A percentile compares a stretch with the other conserved stretches of the same genome.
Evolutionary conservation across 2,329 filamentous ascomycete species (phyloP).

Genomic region (Phialocephala sp.): DNA sequence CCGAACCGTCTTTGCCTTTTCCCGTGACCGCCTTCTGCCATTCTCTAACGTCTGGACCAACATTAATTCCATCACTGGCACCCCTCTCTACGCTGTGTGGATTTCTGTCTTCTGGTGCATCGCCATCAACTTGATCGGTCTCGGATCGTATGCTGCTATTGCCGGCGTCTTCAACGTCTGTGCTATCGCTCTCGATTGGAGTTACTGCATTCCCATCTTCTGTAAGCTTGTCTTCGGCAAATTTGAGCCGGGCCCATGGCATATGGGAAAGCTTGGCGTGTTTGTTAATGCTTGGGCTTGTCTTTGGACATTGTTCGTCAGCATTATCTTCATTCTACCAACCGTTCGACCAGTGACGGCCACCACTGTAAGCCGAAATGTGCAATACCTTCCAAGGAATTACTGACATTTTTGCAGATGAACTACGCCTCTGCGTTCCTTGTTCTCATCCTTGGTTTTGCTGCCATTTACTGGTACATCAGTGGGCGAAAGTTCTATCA

Average conservation of each 20-base stretch:
- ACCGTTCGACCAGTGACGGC: slow-evolving; percentile 53
- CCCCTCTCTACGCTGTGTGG: slow-evolving; percentile 66
- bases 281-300: slow-evolving; percentile 55
- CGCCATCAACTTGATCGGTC: slow-evolving; percentile 62
- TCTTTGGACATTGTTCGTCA: slow-evolving; percentile 58
- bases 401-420: slow-evolving; percentile 48
- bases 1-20: slow-evolving; percentile 61
- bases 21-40: slow-evolving; percentile 64
- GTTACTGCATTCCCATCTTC: slow-evolving; percentile 61
- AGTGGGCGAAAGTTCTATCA: slow-evolving; percentile 54
- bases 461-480: slow-evolving; percentile 53
- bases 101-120: slow-evolving; percentile 59
- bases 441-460: slow-evolving; percentile 50
- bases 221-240: slow-evolving; percentile 56
- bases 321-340: slow-evolving; percentile 59
- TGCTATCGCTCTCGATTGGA: slow-evolving; percentile 60
- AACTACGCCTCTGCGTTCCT: slow-evolving; percentile 61
- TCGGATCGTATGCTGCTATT: slow-evolving; percentile 60
- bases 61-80: slow-evolving; percentile 58
- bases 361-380: slow-evolving; percentile 46
- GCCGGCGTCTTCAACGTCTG: slow-evolving; percentile 58
- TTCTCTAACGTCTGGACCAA: slow-evolving; percentile 62
- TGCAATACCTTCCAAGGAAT: slow-evolving; percentile 5
- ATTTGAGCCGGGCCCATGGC: slow-evolving; percentile 58
- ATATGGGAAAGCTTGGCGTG: slow-evolving; percentile 51